Evolutionary conservation across 108 stramenopile genomes (phyloP), one percentile per base, ranked within the genome.

Genomic region (Cyclotella distinguenda): DNA sequence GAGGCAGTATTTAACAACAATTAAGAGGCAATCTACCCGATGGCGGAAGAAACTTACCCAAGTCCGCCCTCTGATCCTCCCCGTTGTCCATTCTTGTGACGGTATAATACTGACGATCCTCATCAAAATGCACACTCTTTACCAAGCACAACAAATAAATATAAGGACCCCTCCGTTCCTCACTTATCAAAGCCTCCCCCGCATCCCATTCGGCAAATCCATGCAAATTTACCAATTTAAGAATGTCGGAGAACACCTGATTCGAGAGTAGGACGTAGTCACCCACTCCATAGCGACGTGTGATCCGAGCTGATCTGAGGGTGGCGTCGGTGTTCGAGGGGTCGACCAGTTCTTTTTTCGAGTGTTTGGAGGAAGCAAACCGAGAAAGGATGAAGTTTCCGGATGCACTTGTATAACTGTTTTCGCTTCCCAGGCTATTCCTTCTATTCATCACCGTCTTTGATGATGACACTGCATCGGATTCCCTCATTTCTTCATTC

Each of bases 91-190:
- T 72, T 51, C 92, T 77, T 12, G 59, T 32, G 1, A 93, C 86
- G 8, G 89, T 89, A 60, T 87, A 90, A 58, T 87, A 90, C 21
- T 68, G 78, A 28, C 72, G 70, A 67, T 86, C 73, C 61, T 88
- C 89, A 23, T 77, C 84, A 61, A 84, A 89, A 60, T 88, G 92
- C 21, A 90, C 80, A 22, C 60, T 64, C 22, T 63, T 77, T 39
- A 90, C 86, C 7, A 69, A 71, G 13, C 80, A 80, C 34, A 90
- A 43, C 36, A 89, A 61, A 69, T 82, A 93, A 0, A 54, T 52
- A 54, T 80, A 90, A 6, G 92, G 89, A 10, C 89, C 92, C 21
- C 63, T 28, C 27, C 70, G 57, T 47, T 92, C 78, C 21, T 77
- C 77, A 30, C 74, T 65, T 1, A 65, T 68, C 6, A 28, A 65